Evolutionary conservation across 306 rosid genomes (phyloP), one percentile per base, ranked within the genome.

Genomic region (Alnus rubra): DNA sequence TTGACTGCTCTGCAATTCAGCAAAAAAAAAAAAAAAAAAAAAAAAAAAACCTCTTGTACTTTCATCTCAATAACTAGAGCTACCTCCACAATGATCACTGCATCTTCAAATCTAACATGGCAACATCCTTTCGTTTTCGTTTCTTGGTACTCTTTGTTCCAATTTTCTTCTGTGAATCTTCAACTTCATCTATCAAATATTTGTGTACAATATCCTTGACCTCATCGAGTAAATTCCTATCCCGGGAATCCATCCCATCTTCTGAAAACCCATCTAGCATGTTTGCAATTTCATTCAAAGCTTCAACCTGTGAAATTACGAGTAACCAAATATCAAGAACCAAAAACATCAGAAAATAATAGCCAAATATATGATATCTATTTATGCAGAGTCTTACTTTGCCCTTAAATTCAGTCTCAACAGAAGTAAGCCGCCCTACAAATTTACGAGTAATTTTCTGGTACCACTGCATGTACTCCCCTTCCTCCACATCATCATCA

Each of bases 341-440:
- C 42, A 71, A 69, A 10, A 69, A 67, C 64, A 59, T 2, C 6
- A 73, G 51, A 31, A 54, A 67, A 62, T 11, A 64, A 30, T 1
- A 52, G 7, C 28, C 53, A 10, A 76, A 39, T 56, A 47, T 48
- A 12, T 65, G 67, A 64, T 47, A 56, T n/a, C 44, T 63, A 7
- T 3, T 78, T 76, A 58, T 68, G n/a, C 59, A 62, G 67, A 59
- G 63, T 65, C 97, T 85, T 89, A 82, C 91, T 28, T 86, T 81
- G 83, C 92, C 88, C 85, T 93, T 90, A 83, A 91, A 87, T 87
- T 93, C 93, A 1, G 98, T 88, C 58, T 91, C 98, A 45, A 92
- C 76, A 16, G 97, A 87, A 74, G 92, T 88, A 28, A 89, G 88
- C 78, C 93, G 83, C 55, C 94, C 94, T 0, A 91, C 88, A 74